phyloP scores from a whole-genome alignment of 176 grass and related monocot species.

The Sorghum bicolor region Sorghum_bicolor_NCBIv3 NC_012870.2:4045501-4046000 shows the following conservation, averaged over 20 bases:
- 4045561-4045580: neutral
- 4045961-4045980: constrained; percentile 77
- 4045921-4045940: constrained; percentile 78
- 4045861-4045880: neutral
- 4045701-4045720: neutral
- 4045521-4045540: neutral
- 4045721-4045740: neutral
- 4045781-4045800: neutral
- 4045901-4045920: constrained; percentile 59
- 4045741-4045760: neutral
- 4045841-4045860: neutral
- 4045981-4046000: constrained; percentile 68
- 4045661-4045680: neutral
- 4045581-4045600: neutral
- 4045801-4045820: neutral
- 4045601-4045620: neutral
- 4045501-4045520: neutral
- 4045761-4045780: neutral
- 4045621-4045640: neutral
- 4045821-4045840: neutral
- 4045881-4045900: neutral
- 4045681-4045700: neutral
- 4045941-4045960: constrained; percentile 57
- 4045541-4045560: neutral
- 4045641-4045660: neutral